Evolutionary conservation across 768 basidiomycete species (phyloP).

Genomic region (Sporobolomyces pararoseus): DNA sequence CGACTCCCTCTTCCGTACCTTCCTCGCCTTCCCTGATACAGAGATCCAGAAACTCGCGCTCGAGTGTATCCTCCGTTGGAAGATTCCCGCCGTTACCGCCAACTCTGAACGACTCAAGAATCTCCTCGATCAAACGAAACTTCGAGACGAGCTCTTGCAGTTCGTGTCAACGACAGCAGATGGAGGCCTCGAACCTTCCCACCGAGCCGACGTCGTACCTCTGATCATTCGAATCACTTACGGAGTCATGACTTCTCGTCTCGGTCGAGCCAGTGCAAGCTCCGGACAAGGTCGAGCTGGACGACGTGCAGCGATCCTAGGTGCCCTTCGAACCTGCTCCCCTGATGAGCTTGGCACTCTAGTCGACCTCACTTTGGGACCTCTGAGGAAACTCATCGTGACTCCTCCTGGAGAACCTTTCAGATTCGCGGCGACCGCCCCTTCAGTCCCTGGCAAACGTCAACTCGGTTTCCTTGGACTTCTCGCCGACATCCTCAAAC

Average conservation of each 20-base stretch:
- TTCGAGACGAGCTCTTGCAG: constrained; percentile 78
- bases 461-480: constrained; percentile 79
- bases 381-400: constrained; percentile 53
- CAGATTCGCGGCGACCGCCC: constrained; percentile 33
- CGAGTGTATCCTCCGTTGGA: constrained; percentile 77
- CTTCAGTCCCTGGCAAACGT: constrained; percentile 41
- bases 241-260: constrained; percentile 78
- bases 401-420: constrained; percentile 34
- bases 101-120: constrained; percentile 65
- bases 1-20: constrained; percentile 62
- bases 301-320: constrained; percentile 69
- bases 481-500: constrained; percentile 75
- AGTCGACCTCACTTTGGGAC: constrained; percentile 80
- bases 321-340: constrained; percentile 64
- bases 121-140: constrained; percentile 77
- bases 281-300: constrained; percentile 61
- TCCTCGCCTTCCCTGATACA: constrained; percentile 80
- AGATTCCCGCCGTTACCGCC: constrained; percentile 56
- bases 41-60: constrained; percentile 70
- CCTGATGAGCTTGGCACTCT: constrained; percentile 71
- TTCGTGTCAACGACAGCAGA: constrained; percentile 60
- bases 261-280: constrained; percentile 55
- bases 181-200: constrained; percentile 57
- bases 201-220: constrained; percentile 65
- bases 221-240: constrained; percentile 72